Base-by-base conservation (phyloP, 1,284 basidiomycete genomes). In the Trichosporon coremiiforme region DNA sequence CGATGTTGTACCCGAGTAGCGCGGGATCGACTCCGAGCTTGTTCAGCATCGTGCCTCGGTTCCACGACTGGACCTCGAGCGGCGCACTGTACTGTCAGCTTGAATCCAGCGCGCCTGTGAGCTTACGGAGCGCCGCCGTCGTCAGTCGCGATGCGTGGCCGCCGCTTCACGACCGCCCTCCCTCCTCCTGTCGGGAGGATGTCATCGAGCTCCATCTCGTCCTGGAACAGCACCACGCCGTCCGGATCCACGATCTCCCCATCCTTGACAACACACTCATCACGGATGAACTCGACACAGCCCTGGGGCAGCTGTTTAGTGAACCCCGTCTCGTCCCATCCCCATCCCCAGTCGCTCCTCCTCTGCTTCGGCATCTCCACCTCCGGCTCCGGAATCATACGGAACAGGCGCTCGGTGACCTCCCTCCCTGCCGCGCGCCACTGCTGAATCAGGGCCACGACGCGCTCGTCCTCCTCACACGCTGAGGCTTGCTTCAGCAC, bases 341-440 rank as follows among this genome's bases (percentile, higher is more conserved):
- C 62, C 66, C 68, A 67, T 15, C 31, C 36, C 65, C 47, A 60
- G 25, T 25, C 25, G 25, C 25, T 25, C 25, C 25, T 25, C 25
- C 12, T 47, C 9, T 22, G 25, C n/a, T 29, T 20, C 60, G 15
- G 57, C 17, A 4, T 36, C 20, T 31, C 47, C 7, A n/a, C 15
- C n/a, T 65, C 57, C 13, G 77, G 77, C 45, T 70, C 64, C 1
- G 79, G 76, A 2, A 80, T 47, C 31, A 76, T 62, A 0, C 64
- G 47, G 55, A 78, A 83, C 8, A 84, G 71, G 25, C 75, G 68
- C 63, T 83, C 83, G 5, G 78, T 77, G 10, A 82, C 72, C 20
- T 78, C 75, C 20, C 81, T 70, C 2, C 83, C 83, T 0, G 80
- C 81, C 3, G 69, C 67, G n/a, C 77, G 73, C 82, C 82, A 84